phyloP scores from a whole-genome alignment of 331 rosid species.

The Pyracantha coccinea region DNA sequence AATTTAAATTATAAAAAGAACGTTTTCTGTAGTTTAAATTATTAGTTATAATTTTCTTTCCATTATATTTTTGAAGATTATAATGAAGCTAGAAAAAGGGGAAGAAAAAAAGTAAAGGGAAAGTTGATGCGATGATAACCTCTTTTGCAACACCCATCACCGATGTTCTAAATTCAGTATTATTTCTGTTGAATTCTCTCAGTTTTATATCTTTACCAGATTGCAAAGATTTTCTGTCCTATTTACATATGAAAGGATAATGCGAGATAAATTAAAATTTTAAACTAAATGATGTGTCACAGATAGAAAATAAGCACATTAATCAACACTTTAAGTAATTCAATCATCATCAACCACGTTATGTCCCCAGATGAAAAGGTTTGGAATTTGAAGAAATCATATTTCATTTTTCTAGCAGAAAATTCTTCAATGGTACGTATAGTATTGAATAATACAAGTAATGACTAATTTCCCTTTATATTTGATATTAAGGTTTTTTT shows the following conservation, averaged over 20 bases:
- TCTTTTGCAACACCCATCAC: background rate
- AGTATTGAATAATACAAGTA: too few relatives aligned
- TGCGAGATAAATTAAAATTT: too few relatives aligned
- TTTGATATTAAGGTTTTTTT: too few relatives aligned
- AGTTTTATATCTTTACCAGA: background rate
- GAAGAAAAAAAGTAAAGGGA: constrained; percentile 2
- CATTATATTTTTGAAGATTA: constrained; percentile 8
- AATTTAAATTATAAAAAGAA: constrained; percentile 26
- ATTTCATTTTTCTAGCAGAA: too few relatives aligned
- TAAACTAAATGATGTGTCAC: too few relatives aligned
- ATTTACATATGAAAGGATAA: too few relatives aligned
- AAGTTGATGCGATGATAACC: constrained; percentile 12
- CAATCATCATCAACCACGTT: background rate
- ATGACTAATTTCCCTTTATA: too few relatives aligned
- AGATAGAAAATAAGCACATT: too few relatives aligned
- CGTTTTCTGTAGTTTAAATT: constrained; percentile 18
- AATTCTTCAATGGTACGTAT: too few relatives aligned
- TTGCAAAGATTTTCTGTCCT: background rate
- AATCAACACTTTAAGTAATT: too few relatives aligned
- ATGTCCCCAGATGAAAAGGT: background rate
- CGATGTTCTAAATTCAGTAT: too few relatives aligned
- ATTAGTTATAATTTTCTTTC: background rate
- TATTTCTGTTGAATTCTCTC: background rate
- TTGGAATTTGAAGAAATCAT: background rate
- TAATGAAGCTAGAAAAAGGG: constrained; percentile 1